These are phyloP conservation scores for Ganoderma lingzhi DNA, from an alignment of 1,284 basidiomycete genomes.

Conservation along the genomic window DNA sequence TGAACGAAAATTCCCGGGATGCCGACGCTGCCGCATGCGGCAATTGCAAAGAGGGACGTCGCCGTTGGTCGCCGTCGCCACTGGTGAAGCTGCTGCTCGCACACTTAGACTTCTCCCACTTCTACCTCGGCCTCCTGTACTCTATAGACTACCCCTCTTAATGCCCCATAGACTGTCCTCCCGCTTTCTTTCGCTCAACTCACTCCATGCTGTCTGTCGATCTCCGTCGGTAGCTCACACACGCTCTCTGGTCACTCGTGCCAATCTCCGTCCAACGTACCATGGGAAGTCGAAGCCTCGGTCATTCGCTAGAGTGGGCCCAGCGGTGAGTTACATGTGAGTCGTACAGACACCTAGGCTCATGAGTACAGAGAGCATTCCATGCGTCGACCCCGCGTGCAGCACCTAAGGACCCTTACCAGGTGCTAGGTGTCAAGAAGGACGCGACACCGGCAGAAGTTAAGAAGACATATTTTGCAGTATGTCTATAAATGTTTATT, in stretches of 20 bases:
- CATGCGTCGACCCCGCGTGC: constrained; percentile 69
- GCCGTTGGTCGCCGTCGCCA: constrained; percentile 1
- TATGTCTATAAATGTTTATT: constrained; percentile 47
- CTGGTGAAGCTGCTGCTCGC: not conserved
- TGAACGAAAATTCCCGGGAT: constrained; percentile 30
- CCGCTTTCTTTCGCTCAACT: constrained; percentile 64
- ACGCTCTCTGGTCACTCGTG: constrained; percentile 50
- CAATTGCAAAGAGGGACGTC: constrained; percentile 7
- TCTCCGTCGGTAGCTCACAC: constrained; percentile 42
- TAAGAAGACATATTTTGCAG: constrained; percentile 96
- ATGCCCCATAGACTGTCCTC: constrained; percentile 57
- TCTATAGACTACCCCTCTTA: constrained; percentile 29
- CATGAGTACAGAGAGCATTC: constrained; percentile 66
- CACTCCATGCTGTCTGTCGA: constrained; percentile 61
- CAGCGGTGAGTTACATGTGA: constrained; percentile 21
- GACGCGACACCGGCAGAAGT: constrained; percentile 91
- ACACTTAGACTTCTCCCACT: constrained; percentile 13
- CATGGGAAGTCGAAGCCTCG: constrained; percentile 20
- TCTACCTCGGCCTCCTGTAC: constrained; percentile 14
- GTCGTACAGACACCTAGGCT: constrained; percentile 10
- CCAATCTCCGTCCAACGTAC: constrained; percentile 21
- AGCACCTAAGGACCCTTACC: constrained; percentile 91
- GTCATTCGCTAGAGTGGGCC: constrained; percentile 16
- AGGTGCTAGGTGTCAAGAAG: constrained; percentile 87
- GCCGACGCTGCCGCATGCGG: constrained; percentile 19